Conservation (phyloP, 371 early-diverging fungal genomes). For the Catenaria anguillulae region DNA sequence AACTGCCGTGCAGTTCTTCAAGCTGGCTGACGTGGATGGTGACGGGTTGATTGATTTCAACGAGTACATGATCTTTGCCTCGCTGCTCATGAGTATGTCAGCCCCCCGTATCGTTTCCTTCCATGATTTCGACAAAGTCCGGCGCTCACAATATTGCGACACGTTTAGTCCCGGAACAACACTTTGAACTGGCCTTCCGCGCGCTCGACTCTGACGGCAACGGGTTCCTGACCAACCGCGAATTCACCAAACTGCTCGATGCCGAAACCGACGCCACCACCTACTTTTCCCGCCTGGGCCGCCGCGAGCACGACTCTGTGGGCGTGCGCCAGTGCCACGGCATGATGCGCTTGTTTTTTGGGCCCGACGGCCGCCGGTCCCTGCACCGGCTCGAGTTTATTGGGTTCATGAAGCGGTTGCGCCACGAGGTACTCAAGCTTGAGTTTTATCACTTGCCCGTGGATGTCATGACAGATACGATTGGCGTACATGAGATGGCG, state of each 20-base stretch:
- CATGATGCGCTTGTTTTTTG: not conserved
- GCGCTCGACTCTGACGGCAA: constrained; percentile 19
- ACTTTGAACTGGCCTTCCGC: constrained; percentile 13
- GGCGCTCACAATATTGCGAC: too few species aligned
- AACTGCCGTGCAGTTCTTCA: constrained; percentile 16
- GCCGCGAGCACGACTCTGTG: not conserved
- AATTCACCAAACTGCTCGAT: not conserved
- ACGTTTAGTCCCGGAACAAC: constrained; percentile 15
- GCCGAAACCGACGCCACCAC: not conserved
- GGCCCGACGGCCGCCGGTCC: not conserved
- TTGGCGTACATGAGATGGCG: not conserved
- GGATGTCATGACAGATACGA: not conserved
- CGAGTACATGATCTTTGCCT: constrained; percentile 22
- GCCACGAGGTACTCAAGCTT: constrained; percentile 1
- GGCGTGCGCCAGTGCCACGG: not conserved
- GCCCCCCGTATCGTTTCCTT: not conserved
- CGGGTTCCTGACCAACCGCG: constrained; percentile 6
- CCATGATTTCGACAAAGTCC: constrained; percentile 4
- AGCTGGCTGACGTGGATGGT: constrained; percentile 20
- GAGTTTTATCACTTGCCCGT: constrained; percentile 1
- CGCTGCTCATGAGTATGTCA: constrained; percentile 14
- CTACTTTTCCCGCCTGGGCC: not conserved
- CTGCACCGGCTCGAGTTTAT: not conserved
- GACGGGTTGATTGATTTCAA: constrained; percentile 22
- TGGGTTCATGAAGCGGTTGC: not conserved